Base-by-base conservation (phyloP, 495 filamentous ascomycete genomes). In the Umbilicaria muhlenbergii region DNA sequence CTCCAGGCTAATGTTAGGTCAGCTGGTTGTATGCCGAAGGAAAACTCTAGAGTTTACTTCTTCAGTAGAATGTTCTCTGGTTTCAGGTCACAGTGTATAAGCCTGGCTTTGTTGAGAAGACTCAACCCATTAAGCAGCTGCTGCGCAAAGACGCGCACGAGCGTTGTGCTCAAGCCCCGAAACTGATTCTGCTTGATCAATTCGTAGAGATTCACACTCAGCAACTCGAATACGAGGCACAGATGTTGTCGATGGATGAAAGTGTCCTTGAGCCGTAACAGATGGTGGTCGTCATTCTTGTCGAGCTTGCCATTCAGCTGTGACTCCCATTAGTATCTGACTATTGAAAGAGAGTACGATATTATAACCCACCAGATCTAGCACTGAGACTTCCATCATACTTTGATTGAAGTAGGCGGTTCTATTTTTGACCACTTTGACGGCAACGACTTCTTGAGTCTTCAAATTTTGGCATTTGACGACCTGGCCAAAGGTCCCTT, bases 161-260 rank as follows among this genome's bases (percentile, higher is more conserved):
- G 77, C 0, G 92, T 99, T 12, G 92, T 99, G 64, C 92, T 96
- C 36, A 99, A 61, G 31, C 92, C 92, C 39, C 92, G 78, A 74
- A 99, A 99, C 55, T 99, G 92, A 58, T 99, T 99, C 58, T 99
- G 92, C 64, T 99, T 99, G 63, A 99, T 99, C 39, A 99, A 69
- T 60, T 99, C 92, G 65, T 99, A 99, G 41, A 99, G 63, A 55
- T 99, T 99, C 50, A 99, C 92, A 54, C 88, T 95, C 43, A 99
- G 73, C 42, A 99, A 67, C 64, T 99, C 92, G 56, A 99, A 99
- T 39, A 94, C 91, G 40, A 99, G 72, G 59, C 92, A 99, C 28
- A 99, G 73, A 74, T 99, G 92, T 54, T 99, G 92, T 38, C 86
- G 70, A 58, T 99, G 92, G 45, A 99, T 96, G 61, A 99, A 99